Evolutionary conservation across 768 basidiomycete genomes (phyloP).

Genomic region (Leccinellum rugosiceps): DNA sequence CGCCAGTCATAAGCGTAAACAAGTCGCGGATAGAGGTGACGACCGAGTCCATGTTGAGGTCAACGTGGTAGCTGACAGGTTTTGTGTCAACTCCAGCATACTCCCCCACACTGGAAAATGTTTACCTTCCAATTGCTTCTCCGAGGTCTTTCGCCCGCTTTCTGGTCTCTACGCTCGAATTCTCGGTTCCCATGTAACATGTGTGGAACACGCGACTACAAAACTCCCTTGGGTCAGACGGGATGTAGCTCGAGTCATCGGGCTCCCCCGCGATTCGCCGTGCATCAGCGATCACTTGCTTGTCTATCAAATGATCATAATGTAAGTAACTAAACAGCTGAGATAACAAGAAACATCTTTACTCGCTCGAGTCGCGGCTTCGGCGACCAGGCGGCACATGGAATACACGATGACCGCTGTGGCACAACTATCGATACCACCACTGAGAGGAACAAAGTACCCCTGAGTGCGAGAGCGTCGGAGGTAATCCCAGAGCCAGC

Average conservation of each 20-base stretch:
- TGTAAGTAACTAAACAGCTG: background rate
- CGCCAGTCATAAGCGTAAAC: slow-evolving; percentile 78
- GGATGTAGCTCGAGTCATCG: slow-evolving; percentile 76
- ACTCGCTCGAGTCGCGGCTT: slow-evolving; percentile 76
- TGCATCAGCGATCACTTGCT: slow-evolving; percentile 88
- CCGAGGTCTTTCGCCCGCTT: slow-evolving; percentile 83
- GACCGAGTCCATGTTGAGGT: slow-evolving; percentile 93
- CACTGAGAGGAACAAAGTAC: slow-evolving; percentile 93
- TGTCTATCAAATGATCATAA: slow-evolving; percentile 42
- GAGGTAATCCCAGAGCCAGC: slow-evolving; percentile 99
- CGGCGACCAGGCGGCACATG: slow-evolving; percentile 89
- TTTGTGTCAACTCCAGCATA: background rate
- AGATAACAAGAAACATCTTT: slow-evolving; percentile 14
- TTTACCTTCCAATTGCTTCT: slow-evolving; percentile 83
- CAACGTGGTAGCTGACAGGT: slow-evolving; percentile 75
- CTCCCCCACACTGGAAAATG: slow-evolving; percentile 4
- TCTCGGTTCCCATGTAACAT: slow-evolving; percentile 99
- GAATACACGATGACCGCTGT: slow-evolving; percentile 95
- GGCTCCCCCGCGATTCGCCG: slow-evolving; percentile 85
- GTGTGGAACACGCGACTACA: slow-evolving; percentile 89
- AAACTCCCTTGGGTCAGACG: slow-evolving; percentile 86
- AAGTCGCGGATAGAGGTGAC: slow-evolving; percentile 82
- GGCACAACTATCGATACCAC: slow-evolving; percentile 96
- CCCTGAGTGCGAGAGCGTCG: slow-evolving; percentile 90
- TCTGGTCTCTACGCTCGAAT: slow-evolving; percentile 86